Conservation (phyloP, 106 monocot species). For the Dioscorea alata region DNA sequence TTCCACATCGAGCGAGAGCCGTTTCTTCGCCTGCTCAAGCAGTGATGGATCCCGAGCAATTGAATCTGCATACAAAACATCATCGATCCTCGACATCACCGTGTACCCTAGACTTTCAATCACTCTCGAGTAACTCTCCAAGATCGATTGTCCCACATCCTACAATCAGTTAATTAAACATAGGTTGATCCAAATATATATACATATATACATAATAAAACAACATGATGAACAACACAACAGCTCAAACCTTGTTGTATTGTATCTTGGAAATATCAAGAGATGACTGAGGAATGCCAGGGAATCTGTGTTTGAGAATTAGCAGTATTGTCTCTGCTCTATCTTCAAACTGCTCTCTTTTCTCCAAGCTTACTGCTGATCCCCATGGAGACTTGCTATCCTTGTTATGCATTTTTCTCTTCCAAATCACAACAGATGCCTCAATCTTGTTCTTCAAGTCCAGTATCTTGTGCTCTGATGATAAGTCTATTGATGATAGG, state of each 20-base stretch:
- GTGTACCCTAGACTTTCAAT: constrained; percentile 78
- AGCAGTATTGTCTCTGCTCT: constrained; percentile 83
- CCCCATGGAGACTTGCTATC: constrained; percentile 82
- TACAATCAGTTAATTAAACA: constrained; percentile 8
- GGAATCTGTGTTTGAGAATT: constrained; percentile 74
- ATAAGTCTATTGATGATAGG: constrained; percentile 52
- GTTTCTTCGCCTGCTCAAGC: constrained; percentile 16
- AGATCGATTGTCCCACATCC: constrained; percentile 85
- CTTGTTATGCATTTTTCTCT: constrained; percentile 89
- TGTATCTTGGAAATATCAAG: constrained; percentile 93
- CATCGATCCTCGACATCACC: constrained; percentile 86
- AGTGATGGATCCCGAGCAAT: constrained; percentile 35
- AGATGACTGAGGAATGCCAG: constrained; percentile 78
- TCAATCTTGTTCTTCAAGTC: constrained; percentile 85
- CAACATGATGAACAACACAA: no score
- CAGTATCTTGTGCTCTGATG: constrained; percentile 70
- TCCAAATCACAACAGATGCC: constrained; percentile 85
- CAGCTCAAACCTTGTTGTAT: constrained; percentile 47
- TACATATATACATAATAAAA: no score
- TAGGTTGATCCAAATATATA: not conserved
- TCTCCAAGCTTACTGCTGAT: constrained; percentile 75
- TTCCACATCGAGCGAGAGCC: constrained; percentile 2
- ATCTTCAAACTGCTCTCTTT: constrained; percentile 92
- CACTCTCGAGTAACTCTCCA: constrained; percentile 91
- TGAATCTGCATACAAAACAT: constrained; percentile 65